Base-by-base conservation (phyloP, 2,329 filamentous ascomycete species). In the Botrytis byssoidea region DNA sequence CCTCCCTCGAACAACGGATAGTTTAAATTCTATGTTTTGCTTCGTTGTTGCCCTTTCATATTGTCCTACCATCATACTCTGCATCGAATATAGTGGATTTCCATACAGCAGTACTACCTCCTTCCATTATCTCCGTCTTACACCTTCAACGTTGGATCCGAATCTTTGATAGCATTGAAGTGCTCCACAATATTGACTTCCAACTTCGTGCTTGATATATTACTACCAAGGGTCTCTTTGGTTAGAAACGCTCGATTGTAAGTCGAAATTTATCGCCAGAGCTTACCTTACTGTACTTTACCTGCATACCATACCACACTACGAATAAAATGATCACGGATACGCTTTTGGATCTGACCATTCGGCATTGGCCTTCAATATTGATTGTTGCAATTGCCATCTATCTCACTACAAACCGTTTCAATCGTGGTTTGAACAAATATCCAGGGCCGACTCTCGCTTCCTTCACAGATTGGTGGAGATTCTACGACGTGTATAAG, bases 371-470 rank as follows among this genome's bases (percentile, higher is more conserved):
- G 86, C 80, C 83, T 14, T 76, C 81, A 6, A 79, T 85, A 37
- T 71, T 82, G 25, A 69, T 81, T 57, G 75, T 82, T 37, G 67
- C 81, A 29, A 22, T 84, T 2, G 72, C 81, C 59, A 81, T 81
- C 51, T 87, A 85, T 79, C 81, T 88, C 18, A 78, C 83, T n/a
- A 82, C 81, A 70, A 88, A 88, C 76, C 84, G 84, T 65, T 86
- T 85, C 77, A 82, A 86, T 69, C 83, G 85, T 78, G 90, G 91
- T 9, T 83, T 94, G 74, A 88, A 90, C 82, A 89, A 87, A 79
- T 93, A 93, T 77, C 93, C 93, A 0, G 93, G 93, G 0, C 92
- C 91, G 0, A 85, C 90, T 73, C 79, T 93, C 60, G 93, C 93
- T 32, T 90, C 83, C 6, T 85, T 88, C 72, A 92, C 91, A 20